These are phyloP conservation scores for Penicillium corylophilum DNA, from an alignment of 2,329 filamentous ascomycete species.

Conservation along the genomic window DNA sequence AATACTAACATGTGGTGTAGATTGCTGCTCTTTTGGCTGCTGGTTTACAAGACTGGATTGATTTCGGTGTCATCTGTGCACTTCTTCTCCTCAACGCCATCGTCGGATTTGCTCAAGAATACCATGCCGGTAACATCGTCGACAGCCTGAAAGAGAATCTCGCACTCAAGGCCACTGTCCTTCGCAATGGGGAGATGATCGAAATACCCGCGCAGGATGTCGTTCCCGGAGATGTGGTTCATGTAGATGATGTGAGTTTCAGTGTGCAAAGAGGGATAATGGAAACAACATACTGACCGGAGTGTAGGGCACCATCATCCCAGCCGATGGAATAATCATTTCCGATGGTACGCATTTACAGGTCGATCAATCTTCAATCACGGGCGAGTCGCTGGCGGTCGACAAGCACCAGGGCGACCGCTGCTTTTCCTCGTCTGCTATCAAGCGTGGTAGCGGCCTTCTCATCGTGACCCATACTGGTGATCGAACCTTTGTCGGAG, in stretches of 20 bases:
- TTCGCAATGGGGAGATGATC: slow-evolving; percentile 74
- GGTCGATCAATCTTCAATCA: slow-evolving; percentile 89
- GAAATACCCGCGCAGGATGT: slow-evolving; percentile 82
- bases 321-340: slow-evolving; percentile 82
- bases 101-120: slow-evolving; percentile 88
- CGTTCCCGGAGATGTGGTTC: slow-evolving; percentile 85
- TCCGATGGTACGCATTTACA: slow-evolving; percentile 82
- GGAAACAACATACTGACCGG: slow-evolving; percentile 1
- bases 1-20: slow-evolving; percentile 36
- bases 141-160: slow-evolving; percentile 89
- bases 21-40: slow-evolving; percentile 76
- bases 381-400: slow-evolving; percentile 86
- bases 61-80: slow-evolving; percentile 87
- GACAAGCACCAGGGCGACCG: slow-evolving; percentile 81
- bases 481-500: slow-evolving; percentile 88
- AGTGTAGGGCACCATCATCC: slow-evolving; percentile 74
- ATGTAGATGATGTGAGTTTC: slow-evolving; percentile 68
- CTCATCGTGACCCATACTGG: slow-evolving; percentile 80
- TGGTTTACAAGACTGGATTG: slow-evolving; percentile 84
- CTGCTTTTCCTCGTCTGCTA: slow-evolving; percentile 80
- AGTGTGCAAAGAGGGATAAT: background rate
- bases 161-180: slow-evolving; percentile 80
- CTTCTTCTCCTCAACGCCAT: slow-evolving; percentile 79
- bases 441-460: slow-evolving; percentile 88
- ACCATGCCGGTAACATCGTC: slow-evolving; percentile 84